Conservation (phyloP, 371 early-diverging fungal species). For the Parasitella parasitica region DNA sequence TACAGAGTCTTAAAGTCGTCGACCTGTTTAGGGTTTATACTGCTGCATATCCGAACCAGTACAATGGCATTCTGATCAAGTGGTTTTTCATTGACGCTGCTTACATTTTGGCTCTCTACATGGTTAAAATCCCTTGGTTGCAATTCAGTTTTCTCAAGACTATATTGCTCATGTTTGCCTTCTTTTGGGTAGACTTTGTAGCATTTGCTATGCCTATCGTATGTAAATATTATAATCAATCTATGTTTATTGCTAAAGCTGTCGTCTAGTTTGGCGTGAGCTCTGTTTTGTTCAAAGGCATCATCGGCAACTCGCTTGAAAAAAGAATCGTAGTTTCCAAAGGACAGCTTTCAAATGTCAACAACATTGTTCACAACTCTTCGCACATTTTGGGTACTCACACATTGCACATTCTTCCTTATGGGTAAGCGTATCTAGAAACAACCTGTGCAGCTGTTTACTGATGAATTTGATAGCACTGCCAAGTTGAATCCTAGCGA, state of each 20-base stretch:
- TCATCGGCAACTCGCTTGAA: slow-evolving; percentile 23
- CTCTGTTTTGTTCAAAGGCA: slow-evolving; percentile 1
- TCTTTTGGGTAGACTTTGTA: slow-evolving; percentile 20
- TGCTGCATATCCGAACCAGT: slow-evolving; percentile 33
- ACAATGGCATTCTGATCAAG: slow-evolving; percentile 21
- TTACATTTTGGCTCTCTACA: slow-evolving; percentile 33
- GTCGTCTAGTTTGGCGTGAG: slow-evolving; percentile 1
- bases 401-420: slow-evolving; percentile 51
- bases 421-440: slow-evolving; percentile 31
- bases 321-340: slow-evolving; percentile 41
- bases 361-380: slow-evolving; percentile 39
- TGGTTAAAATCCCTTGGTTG: slow-evolving; percentile 50
- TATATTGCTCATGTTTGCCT: slow-evolving; percentile 7
- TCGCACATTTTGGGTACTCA: slow-evolving; percentile 51
- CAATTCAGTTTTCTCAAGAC: slow-evolving; percentile 41
- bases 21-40: slow-evolving; percentile 24
- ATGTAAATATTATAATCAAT: slow-evolving; percentile 1
- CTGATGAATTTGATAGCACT: slow-evolving; percentile 36
- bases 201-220: slow-evolving; percentile 38
- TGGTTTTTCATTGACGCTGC: slow-evolving; percentile 36
- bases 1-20: slow-evolving; percentile 35
- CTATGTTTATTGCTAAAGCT: too few species aligned
- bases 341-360: slow-evolving; percentile 42
- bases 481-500: slow-evolving; percentile 48
- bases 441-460: too few species aligned